Conservation (phyloP, 352 stramenopile genomes). For the Phytopythium aichiense region DNA sequence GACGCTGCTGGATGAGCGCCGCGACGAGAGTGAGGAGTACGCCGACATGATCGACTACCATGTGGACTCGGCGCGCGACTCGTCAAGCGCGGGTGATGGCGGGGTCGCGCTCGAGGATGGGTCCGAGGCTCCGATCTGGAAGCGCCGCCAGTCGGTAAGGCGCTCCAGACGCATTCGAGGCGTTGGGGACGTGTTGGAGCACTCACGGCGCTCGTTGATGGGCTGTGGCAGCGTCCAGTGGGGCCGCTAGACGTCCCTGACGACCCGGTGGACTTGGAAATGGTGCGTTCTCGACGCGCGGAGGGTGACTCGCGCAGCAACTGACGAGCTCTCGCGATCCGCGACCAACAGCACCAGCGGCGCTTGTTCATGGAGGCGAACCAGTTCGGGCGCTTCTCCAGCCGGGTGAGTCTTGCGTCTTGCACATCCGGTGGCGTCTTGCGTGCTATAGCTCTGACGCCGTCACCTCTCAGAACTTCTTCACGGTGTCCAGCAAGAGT, state of each 20-base stretch:
- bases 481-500: constrained; percentile 37
- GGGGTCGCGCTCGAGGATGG: not conserved
- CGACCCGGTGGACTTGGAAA: constrained; percentile 45
- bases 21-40: constrained; percentile 50
- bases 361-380: constrained; percentile 66
- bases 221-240: constrained; percentile 28
- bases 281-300: constrained; percentile 21
- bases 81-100: constrained; percentile 14
- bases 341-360: constrained; percentile 35
- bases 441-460: not conserved
- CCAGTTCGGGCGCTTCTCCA: constrained; percentile 40
- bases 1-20: constrained; percentile 51
- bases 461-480: constrained; percentile 27
- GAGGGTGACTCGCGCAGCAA: not conserved
- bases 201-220: not conserved
- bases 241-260: constrained; percentile 33
- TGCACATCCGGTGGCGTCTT: not conserved
- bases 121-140: constrained; percentile 35
- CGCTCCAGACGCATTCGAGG: not conserved
- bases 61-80: constrained; percentile 52
- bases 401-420: constrained; percentile 17
- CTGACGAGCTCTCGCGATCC: not conserved
- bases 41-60: constrained; percentile 64
- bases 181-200: not conserved
- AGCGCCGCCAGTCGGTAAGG: constrained; percentile 38